A percentile compares a stretch with the other conserved stretches of the same genome.
Evolutionary conservation across 2,329 filamentous ascomycete genomes (phyloP).

Genomic region (Fusarium haematococcum): DNA sequence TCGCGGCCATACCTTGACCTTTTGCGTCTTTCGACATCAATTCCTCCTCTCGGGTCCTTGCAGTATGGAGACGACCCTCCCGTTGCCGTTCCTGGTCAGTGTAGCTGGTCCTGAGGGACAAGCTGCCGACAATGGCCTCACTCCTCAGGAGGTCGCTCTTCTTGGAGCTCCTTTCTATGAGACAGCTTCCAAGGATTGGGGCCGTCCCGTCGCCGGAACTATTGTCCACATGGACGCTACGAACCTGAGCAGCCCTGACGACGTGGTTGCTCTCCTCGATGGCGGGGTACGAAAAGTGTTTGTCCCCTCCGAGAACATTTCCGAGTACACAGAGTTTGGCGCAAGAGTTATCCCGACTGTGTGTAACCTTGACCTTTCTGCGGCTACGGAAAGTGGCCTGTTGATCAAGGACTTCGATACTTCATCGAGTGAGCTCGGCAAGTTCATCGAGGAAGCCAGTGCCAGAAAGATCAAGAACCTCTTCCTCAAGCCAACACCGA

Average conservation of each 20-base stretch:
- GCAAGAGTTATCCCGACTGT: constrained; percentile 67
- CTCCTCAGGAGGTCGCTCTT: constrained; percentile 67
- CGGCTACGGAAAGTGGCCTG: constrained; percentile 61
- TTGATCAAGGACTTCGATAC: constrained; percentile 66
- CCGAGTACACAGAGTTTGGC: constrained; percentile 66
- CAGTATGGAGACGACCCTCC: constrained; percentile 73
- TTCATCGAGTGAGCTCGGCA: constrained; percentile 52
- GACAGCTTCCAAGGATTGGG: constrained; percentile 61
- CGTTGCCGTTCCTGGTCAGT: constrained; percentile 72
- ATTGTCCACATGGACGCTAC: constrained; percentile 83
- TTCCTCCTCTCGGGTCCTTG: constrained; percentile 17
- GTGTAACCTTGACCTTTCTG: constrained; percentile 58
- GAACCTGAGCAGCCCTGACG: constrained; percentile 73
- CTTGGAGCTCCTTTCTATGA: constrained; percentile 70
- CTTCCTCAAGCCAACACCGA: constrained; percentile 64
- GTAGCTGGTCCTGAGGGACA: constrained; percentile 64
- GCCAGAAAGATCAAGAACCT: constrained; percentile 59
- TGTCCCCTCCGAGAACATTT: constrained; percentile 77
- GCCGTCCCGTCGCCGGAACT: constrained; percentile 62
- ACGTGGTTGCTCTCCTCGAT: constrained; percentile 85
- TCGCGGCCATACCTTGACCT: neutral
- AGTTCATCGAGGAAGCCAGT: constrained; percentile 60
- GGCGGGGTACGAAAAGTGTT: constrained; percentile 88
- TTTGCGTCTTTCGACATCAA: constrained; percentile 6
- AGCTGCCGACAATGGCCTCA: constrained; percentile 64